Evolutionary conservation across 208 protist genomes (phyloP).

Genomic region (Trypanosoma theileri): DNA sequence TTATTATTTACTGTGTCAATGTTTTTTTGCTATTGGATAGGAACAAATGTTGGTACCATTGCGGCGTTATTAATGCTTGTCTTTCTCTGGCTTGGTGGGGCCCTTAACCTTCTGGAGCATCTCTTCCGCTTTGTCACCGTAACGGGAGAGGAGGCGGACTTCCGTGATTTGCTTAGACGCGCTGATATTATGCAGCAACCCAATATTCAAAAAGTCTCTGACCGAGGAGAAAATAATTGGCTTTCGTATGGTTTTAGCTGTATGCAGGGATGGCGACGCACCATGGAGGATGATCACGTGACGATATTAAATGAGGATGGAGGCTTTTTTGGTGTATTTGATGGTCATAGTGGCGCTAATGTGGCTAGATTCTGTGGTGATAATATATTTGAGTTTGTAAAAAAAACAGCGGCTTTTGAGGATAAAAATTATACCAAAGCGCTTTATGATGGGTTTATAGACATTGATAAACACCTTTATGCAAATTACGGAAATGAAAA

Average conservation of each 20-base stretch:
- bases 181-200: conserved; percentile 89
- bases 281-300: conserved; percentile 92
- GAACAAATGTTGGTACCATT: conserved; percentile 10
- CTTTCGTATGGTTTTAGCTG: conserved; percentile 68
- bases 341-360: conserved; percentile 85
- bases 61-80: conserved; percentile 8
- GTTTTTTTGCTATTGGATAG: conserved; percentile 16
- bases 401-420: conserved; percentile 55
- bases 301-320: conserved; percentile 62
- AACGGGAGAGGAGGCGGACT: conserved; percentile 34
- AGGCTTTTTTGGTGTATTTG: conserved; percentile 90
- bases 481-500: conserved; percentile 46
- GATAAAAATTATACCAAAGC: conserved; percentile 60
- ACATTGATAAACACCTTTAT: conserved; percentile 77
- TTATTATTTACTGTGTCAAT: conserved; percentile 15
- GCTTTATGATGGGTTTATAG: conserved; percentile 86
- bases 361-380: conserved; percentile 77
- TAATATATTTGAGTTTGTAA: conserved; percentile 76
- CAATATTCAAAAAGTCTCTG: conserved; percentile 70
- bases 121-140: conserved; percentile 14
- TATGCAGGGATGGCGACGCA: conserved; percentile 91
- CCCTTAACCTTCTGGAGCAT: conserved; percentile 23
- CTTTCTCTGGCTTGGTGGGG: conserved; percentile 23
- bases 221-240: conserved; percentile 61
- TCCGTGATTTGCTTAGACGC: conserved; percentile 68